Evolutionary conservation across 805 yeast species (phyloP), one percentile per base, ranked within the genome.

Genomic region (Priceomyces melissophilus): DNA sequence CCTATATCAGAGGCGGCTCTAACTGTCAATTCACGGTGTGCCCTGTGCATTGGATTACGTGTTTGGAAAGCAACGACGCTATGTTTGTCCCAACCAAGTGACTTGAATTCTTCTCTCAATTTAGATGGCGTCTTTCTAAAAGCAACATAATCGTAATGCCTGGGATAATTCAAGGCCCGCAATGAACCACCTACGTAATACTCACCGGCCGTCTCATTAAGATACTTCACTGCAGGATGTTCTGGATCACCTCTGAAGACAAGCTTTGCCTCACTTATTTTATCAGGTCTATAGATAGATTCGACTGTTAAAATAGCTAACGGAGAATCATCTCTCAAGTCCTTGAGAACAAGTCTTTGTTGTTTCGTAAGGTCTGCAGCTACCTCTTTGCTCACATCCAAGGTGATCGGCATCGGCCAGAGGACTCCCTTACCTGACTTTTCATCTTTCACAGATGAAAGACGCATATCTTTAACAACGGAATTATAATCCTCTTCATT

Each of bases 21-120:
- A 35, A 90, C 95, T 11, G 98, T 90, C 57, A 90, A 74, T 66
- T 90, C 98, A 63, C 97, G 79, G 67, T 90, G 98, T 27, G 98
- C 98, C 64, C 98, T 82, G 67, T 90, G 98, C 97, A 90, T 91
- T 52, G 98, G 98, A 72, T 90, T 90, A 73, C 98, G 81, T 32
- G 98, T 90, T 72, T 90, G 98, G 83, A 90, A 90, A 27, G 98
- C 98, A 36, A 90, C 98, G 41, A 90, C 86, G 39, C 63, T 58
- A 42, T 69, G 64, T 56, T 81, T 75, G 55, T 79, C 76, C 97
- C 97, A 90, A 50, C 87, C 84, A 61, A 84, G 81, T 55, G 78
- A 77, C 46, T 69, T 63, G 58, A 91, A 91, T 70, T 90, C 96
- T 16, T 81, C 67, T 67, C 98, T 82, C 56, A 90, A 76, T 67